Percentiles rank a stretch among this genome's conserved stretches.
Conservation (phyloP, 2,329 filamentous ascomycete genomes). For the Blastomyces silverae region DNA sequence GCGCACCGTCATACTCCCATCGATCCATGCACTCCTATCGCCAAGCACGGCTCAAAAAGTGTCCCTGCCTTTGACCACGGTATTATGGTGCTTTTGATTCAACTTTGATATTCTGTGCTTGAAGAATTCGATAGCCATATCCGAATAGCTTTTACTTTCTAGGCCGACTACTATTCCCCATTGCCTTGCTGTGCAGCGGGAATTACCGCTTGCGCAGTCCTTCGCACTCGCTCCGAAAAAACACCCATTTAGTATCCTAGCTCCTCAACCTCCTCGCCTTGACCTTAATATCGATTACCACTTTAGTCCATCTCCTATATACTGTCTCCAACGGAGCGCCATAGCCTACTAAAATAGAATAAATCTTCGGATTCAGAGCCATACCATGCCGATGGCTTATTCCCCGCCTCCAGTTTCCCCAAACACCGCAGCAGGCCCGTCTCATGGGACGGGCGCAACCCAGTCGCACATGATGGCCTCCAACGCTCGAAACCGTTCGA, state of each 20-base stretch:
- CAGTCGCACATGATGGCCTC: conserved; percentile 5
- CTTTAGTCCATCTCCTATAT: background rate
- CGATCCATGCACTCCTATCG: background rate
- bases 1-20: background rate
- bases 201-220: background rate
- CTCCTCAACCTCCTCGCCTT: background rate
- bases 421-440: conserved; percentile 14
- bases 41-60: background rate
- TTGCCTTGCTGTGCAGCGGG: background rate
- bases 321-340: background rate
- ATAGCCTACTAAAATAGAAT: background rate
- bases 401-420: conserved; percentile 17
- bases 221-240: too few species aligned
- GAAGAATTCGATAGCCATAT: background rate
- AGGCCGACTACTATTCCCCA: background rate
- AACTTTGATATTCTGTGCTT: background rate
- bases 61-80: background rate
- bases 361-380: background rate
- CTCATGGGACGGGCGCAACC: background rate
- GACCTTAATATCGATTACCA: background rate
- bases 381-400: conserved; percentile 17
- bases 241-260: too few species aligned
- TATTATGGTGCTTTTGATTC: background rate
- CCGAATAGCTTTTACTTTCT: background rate
- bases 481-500: conserved; percentile 13